Conservation (phyloP, 257 asterid genomes). For the Gentiana dahurica region DNA sequence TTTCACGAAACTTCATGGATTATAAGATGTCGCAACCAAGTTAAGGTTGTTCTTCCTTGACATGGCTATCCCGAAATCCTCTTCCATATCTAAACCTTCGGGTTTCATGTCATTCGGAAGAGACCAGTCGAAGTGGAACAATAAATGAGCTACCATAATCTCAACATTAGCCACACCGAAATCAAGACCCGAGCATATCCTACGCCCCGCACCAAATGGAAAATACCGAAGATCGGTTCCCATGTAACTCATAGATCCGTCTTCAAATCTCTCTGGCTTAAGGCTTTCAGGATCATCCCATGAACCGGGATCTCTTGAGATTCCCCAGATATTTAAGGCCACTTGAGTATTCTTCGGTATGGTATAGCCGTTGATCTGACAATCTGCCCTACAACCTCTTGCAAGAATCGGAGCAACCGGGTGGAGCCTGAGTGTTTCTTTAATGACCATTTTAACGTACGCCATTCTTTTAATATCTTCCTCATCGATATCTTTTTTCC, state of each 20-base stretch:
- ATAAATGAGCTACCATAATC: not conserved
- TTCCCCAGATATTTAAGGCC: not conserved
- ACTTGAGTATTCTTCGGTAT: not conserved
- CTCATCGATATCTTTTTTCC: not conserved
- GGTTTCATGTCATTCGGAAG: slow-evolving; percentile 2
- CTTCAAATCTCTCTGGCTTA: not conserved
- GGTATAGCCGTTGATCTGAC: not conserved
- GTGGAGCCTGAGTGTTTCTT: not conserved
- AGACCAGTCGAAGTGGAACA: not conserved
- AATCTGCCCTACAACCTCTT: not conserved
- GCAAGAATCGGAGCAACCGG: not conserved
- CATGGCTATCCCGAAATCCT: not conserved
- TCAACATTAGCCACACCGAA: not conserved
- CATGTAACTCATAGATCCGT: no score
- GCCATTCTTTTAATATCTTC: not conserved
- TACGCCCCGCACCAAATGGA: not conserved
- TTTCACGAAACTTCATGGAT: no score
- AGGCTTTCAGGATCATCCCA: slow-evolving; percentile 1
- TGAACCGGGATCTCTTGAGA: not conserved
- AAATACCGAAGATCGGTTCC: no score
- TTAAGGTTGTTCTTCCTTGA: not conserved
- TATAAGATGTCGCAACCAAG: not conserved
- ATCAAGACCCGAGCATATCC: not conserved
- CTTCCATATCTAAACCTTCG: not conserved
- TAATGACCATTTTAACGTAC: not conserved